Evolutionary conservation across 2,329 filamentous ascomycete genomes (phyloP), one percentile per base, ranked within the genome.

Genomic region (Cladosporium sp.): DNA sequence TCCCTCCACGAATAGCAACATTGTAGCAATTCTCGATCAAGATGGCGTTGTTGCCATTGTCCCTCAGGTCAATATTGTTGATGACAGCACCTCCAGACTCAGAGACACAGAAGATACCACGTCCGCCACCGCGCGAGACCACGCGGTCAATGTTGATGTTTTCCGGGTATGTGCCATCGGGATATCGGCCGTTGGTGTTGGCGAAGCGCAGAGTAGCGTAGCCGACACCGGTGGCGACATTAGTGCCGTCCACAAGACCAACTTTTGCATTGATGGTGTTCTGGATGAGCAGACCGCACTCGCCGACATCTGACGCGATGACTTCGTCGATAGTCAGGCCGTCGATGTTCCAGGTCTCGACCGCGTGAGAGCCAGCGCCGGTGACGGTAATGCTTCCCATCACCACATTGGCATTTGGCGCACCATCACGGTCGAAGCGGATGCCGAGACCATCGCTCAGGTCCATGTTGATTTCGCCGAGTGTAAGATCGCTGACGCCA

Each of bases 1-100:
- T 80, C 0, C 82, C 82, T 17, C 77, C 76, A 1, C 67, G 70
- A 66, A 84, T 83, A 1, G 72, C 69, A 34, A 85, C 62, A 54
- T 81, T 81, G 67, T 84, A 84, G 72, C 82, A 84, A 69, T 85
- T 85, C 74, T 85, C 82, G 28, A 85, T 80, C 1, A 85, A 73
- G 19, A 84, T 75, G 0, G 82, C 78, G 59, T 84, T 84, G 66
- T 81, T 82, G 0, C 77, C 82, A 50, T 83, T 84, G 63, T 73
- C 70, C 0, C 80, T 75, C 1, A 84, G 72, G 62, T 84, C 80
- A 17, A 84, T 70, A 4, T 62, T 72, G 8, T 67, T 69, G 58
- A 85, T 84, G 8, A 75, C 76, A 1, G 74, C 80, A n/a, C 72
- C 82, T 1, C 82, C 82, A 0, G 80, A 83, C 64, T 79, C 73